phyloP scores from a whole-genome alignment of 148 eudicot species.

The Simmondsia chinensis region DNA sequence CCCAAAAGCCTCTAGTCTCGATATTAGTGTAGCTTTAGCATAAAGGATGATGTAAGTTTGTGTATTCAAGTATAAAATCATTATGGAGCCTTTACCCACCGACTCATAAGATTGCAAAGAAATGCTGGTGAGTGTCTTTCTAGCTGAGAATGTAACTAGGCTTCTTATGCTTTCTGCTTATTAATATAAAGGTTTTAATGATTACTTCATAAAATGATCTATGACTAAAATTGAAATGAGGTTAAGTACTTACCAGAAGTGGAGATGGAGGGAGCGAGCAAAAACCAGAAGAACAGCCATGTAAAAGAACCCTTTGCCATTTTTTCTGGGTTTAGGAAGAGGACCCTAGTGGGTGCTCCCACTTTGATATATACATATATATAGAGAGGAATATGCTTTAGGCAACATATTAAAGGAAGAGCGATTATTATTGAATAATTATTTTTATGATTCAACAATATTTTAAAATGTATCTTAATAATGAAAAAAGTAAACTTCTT shows the following conservation, averaged over 20 bases:
- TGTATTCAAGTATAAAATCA: no score
- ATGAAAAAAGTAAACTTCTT: conserved; percentile 23
- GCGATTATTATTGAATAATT: no score
- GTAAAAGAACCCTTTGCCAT: conserved; percentile 37
- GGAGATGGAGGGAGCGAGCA: conserved; percentile 23
- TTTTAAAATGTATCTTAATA: no score
- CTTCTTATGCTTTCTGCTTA: conserved; percentile 1
- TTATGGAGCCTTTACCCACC: no score
- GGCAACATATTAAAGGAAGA: no score
- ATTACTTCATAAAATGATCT: conserved; percentile 8
- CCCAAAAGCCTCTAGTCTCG: no score
- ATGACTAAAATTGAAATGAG: conserved; percentile 5
- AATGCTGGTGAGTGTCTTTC: conserved; percentile 6
- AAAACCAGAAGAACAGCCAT: conserved; percentile 22
- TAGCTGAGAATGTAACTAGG: neutral
- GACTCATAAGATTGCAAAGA: conserved; percentile 8
- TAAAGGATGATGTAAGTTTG: no score
- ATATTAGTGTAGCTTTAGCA: no score
- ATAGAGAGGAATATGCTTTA: conserved; percentile 13
- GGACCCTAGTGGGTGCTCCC: conserved; percentile 9
- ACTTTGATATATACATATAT: no score
- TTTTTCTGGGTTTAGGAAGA: conserved; percentile 16
- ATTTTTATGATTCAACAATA: no score
- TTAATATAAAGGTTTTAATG: conserved; percentile 7
- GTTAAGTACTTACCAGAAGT: conserved; percentile 34